Evolutionary conservation across 2,329 filamentous ascomycete genomes (phyloP).

Genomic region (Colletotrichum plurivorum): DNA sequence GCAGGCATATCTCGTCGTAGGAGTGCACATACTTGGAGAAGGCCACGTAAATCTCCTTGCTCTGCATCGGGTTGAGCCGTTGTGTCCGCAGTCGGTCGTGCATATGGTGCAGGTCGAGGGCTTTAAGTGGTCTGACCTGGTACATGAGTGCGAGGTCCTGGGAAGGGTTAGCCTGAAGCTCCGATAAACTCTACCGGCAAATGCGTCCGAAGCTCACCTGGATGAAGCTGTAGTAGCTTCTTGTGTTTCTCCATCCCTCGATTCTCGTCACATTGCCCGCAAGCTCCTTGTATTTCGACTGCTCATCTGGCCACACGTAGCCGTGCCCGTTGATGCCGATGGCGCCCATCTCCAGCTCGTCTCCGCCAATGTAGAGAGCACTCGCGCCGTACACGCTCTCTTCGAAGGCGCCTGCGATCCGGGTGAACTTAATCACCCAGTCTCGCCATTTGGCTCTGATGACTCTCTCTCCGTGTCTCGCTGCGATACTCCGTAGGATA

Average conservation of each 20-base stretch:
- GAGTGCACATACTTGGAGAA: constrained; percentile 81
- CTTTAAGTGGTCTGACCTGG: constrained; percentile 77
- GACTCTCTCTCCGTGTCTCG: constrained; percentile 89
- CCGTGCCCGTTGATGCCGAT: constrained; percentile 83
- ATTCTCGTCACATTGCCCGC: constrained; percentile 93
- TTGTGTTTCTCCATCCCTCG: constrained; percentile 95
- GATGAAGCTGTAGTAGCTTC: constrained; percentile 96
- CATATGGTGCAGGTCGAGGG: constrained; percentile 91
- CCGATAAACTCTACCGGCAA: not conserved
- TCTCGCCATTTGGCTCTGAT: constrained; percentile 94
- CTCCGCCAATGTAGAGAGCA: constrained; percentile 86
- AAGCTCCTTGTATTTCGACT: constrained; percentile 84
- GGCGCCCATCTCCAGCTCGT: constrained; percentile 74
- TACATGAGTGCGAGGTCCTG: constrained; percentile 77
- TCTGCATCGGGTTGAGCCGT: constrained; percentile 81
- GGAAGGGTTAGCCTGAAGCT: constrained; percentile 34
- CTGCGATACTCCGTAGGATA: constrained; percentile 85
- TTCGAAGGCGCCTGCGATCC: constrained; percentile 93
- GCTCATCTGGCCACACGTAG: constrained; percentile 93
- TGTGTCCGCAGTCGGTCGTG: constrained; percentile 91
- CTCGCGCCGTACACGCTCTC: constrained; percentile 95
- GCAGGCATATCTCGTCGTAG: constrained; percentile 88
- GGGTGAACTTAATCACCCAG: constrained; percentile 94
- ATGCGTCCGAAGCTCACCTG: constrained; percentile 68
- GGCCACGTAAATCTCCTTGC: constrained; percentile 87